Conservation (phyloP, 768 basidiomycete species). For the Chiua virens region DNA sequence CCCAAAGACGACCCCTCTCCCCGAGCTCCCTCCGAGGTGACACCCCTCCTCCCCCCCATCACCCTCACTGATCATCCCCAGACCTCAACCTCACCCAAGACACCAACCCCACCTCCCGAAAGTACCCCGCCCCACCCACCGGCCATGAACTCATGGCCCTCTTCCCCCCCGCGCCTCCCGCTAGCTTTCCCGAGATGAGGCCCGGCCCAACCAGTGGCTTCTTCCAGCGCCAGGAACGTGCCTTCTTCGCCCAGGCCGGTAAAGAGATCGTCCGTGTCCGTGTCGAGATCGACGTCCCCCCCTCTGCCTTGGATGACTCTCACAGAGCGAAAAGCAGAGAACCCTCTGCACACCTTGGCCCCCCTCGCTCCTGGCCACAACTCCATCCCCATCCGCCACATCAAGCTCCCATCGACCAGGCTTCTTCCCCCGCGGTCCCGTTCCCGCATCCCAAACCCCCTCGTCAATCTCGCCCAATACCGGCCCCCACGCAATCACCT, state of each 20-base stretch:
- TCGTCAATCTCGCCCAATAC: conserved; percentile 28
- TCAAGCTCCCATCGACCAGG: conserved; percentile 24
- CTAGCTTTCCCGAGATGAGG: conserved; percentile 51
- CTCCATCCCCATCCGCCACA: conserved; percentile 33
- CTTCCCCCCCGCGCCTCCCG: conserved; percentile 71
- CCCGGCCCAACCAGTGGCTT: conserved; percentile 69
- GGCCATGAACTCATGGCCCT: conserved; percentile 86
- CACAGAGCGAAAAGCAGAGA: conserved; percentile 30
- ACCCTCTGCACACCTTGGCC: conserved; percentile 16
- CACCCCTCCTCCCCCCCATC: not conserved
- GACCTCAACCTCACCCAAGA: conserved; percentile 65
- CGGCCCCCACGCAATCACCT: conserved; percentile 26
- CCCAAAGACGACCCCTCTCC: conserved; percentile 57
- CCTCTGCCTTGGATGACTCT: conserved; percentile 12
- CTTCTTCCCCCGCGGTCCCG: conserved; percentile 32
- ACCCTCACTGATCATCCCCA: conserved; percentile 29
- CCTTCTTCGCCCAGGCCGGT: conserved; percentile 77
- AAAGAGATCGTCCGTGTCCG: conserved; percentile 76
- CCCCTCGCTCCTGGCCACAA: conserved; percentile 31
- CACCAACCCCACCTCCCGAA: conserved; percentile 48
- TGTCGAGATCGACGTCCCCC: conserved; percentile 62
- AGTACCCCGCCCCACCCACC: conserved; percentile 74
- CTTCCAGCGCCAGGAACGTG: conserved; percentile 75
- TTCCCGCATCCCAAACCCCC: conserved; percentile 33
- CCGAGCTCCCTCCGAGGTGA: conserved; percentile 63